These are phyloP conservation scores for Mrakia gelida DNA, from an alignment of 768 basidiomycete species.

Conservation along the genomic window DNA sequence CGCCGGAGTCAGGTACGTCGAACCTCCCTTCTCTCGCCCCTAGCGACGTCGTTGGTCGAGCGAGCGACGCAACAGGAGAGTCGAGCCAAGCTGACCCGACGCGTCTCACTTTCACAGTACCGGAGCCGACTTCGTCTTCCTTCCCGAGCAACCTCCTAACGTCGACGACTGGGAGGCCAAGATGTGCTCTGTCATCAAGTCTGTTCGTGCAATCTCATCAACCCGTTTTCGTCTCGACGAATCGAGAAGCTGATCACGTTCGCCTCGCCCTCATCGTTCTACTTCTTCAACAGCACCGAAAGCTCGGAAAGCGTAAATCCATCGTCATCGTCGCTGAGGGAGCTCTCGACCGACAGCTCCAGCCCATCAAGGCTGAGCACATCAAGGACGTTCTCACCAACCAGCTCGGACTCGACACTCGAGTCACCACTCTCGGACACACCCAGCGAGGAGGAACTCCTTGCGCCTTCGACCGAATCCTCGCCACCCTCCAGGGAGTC, in stretches of 20 bases:
- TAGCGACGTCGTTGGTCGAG: background rate
- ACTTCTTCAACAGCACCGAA: slow-evolving; percentile 68
- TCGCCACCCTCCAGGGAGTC: slow-evolving; percentile 93
- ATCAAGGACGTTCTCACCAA: slow-evolving; percentile 85
- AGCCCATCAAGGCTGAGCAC: slow-evolving; percentile 86
- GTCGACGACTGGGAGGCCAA: slow-evolving; percentile 78
- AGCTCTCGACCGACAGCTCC: slow-evolving; percentile 76
- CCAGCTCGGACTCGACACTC: slow-evolving; percentile 82
- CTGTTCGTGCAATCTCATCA: slow-evolving; percentile 52
- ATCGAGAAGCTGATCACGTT: background rate
- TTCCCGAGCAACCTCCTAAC: slow-evolving; percentile 85
- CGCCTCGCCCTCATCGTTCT: background rate
- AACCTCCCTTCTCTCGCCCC: background rate
- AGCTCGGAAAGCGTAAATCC: slow-evolving; percentile 90
- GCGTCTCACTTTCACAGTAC: slow-evolving; percentile 36
- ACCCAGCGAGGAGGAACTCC: slow-evolving; percentile 93
- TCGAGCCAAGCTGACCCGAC: background rate
- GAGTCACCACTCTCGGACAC: slow-evolving; percentile 95
- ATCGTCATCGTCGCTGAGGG: slow-evolving; percentile 99
- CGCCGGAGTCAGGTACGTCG: slow-evolving; percentile 78
- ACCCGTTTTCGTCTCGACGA: no score
- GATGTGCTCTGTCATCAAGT: slow-evolving; percentile 79
- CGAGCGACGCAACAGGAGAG: no score
- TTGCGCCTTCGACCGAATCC: slow-evolving; percentile 84
- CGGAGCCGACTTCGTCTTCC: slow-evolving; percentile 96